Evolutionary conservation across 768 basidiomycete species (phyloP).

Genomic region (Podaxis rugospora): DNA sequence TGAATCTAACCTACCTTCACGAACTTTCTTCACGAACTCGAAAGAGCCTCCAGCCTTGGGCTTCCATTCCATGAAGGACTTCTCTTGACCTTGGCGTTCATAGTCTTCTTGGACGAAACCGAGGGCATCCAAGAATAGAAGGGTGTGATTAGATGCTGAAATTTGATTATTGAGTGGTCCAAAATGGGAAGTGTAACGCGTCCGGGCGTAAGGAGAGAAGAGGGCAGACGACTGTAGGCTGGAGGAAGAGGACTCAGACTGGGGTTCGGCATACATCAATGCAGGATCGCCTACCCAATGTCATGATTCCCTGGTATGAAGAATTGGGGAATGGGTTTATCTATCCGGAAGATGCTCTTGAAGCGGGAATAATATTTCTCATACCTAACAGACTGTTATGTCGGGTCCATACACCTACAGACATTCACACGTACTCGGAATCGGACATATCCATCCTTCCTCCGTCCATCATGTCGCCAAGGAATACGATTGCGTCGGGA

Average conservation of each 20-base stretch:
- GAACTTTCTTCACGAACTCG: constrained; percentile 46
- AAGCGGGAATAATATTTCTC: constrained; percentile 65
- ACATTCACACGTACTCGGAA: constrained; percentile 51
- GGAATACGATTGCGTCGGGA: constrained; percentile 74
- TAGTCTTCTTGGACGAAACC: constrained; percentile 72
- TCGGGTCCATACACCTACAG: background rate
- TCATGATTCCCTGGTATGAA: constrained; percentile 93
- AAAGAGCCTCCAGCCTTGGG: constrained; percentile 44
- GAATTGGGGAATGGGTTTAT: constrained; percentile 48
- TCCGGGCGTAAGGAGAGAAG: constrained; percentile 41
- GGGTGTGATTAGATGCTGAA: constrained; percentile 64
- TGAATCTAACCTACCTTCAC: constrained; percentile 24
- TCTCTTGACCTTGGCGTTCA: constrained; percentile 36
- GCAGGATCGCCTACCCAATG: constrained; percentile 48
- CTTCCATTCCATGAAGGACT: constrained; percentile 43
- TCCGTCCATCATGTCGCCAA: constrained; percentile 92
- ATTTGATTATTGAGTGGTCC: constrained; percentile 65
- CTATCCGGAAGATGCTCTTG: constrained; percentile 58
- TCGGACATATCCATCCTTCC: constrained; percentile 64
- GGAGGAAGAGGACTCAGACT: constrained; percentile 18
- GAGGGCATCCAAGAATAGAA: constrained; percentile 71
- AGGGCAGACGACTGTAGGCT: constrained; percentile 43
- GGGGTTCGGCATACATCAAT: background rate
- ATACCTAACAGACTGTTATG: constrained; percentile 49
- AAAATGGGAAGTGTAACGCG: constrained; percentile 72